Conservation (phyloP, 495 filamentous ascomycete genomes). For the Trichoderma virens region DNA sequence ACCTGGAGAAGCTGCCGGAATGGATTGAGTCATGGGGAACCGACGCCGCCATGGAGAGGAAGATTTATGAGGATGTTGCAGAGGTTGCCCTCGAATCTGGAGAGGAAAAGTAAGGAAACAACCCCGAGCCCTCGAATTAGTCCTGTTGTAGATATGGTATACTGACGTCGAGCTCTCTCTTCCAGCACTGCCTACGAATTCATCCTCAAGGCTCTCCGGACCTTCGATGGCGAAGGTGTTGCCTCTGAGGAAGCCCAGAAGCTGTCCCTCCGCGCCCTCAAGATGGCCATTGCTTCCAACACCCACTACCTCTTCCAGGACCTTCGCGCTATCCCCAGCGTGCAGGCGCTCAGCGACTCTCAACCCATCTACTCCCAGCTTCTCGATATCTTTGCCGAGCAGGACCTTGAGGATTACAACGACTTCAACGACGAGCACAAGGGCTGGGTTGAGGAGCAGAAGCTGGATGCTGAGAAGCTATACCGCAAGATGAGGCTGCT, state of each 20-base stretch:
- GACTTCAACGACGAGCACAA: conserved; percentile 82
- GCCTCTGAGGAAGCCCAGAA: conserved; percentile 63
- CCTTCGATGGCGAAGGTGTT: conserved; percentile 67
- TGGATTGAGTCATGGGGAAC: conserved; percentile 84
- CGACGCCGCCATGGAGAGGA: conserved; percentile 71
- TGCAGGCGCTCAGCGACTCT: conserved; percentile 77
- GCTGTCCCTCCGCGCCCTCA: conserved; percentile 77
- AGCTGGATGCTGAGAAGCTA: conserved; percentile 53
- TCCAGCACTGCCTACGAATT: conserved; percentile 53
- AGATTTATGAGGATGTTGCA: conserved; percentile 69
- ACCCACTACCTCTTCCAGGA: conserved; percentile 91
- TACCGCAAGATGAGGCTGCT: conserved; percentile 90
- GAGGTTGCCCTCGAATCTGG: conserved; percentile 69
- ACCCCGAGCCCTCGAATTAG: not conserved
- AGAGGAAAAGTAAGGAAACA: conserved; percentile 64
- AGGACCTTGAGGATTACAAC: conserved; percentile 87
- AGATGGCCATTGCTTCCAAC: conserved; percentile 66
- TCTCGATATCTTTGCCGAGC: conserved; percentile 88
- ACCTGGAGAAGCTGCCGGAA: conserved; percentile 66
- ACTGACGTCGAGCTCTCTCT: conserved; percentile 15
- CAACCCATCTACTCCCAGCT: conserved; percentile 81
- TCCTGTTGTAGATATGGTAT: not conserved
- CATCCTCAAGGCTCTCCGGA: conserved; percentile 74
- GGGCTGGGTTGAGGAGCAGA: conserved; percentile 67
- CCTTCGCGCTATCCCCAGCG: conserved; percentile 72